Evolutionary conservation across 148 eudicot genomes (phyloP).

Genomic region (Amaranthus hypochondriacus): DNA sequence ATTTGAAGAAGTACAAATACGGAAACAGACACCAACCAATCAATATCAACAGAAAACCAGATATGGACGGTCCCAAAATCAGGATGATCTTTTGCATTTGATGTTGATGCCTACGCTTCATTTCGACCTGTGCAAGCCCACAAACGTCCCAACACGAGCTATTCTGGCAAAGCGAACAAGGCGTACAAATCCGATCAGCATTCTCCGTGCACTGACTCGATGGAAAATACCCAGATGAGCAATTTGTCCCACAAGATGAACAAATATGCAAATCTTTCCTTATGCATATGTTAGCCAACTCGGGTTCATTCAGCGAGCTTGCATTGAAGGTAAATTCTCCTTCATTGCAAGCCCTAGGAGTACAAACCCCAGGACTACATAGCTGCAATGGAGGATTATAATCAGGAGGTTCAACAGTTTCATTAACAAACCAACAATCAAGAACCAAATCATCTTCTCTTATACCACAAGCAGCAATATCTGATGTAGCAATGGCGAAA

Average conservation of each 20-base stretch:
- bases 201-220: conserved; percentile 62
- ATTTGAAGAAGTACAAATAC: conserved; percentile 40
- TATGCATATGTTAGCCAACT: conserved; percentile 61
- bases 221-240: conserved; percentile 65
- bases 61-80: conserved; percentile 57
- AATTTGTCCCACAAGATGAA: conserved; percentile 69
- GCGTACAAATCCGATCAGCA: conserved; percentile 75
- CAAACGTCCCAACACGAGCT: conserved; percentile 79
- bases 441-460: conserved; percentile 81
- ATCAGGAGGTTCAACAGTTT: conserved; percentile 16
- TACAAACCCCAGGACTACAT: conserved; percentile 85
- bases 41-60: conserved; percentile 54
- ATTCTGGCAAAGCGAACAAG: conserved; percentile 88
- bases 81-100: conserved; percentile 50
- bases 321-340: conserved; percentile 73
- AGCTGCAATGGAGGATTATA: conserved; percentile 88
- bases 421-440: conserved; percentile 74
- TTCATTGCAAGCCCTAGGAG: conserved; percentile 40
- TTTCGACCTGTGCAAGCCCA: conserved; percentile 39
- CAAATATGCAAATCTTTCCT: conserved; percentile 68
- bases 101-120: conserved; percentile 37
- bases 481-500: conserved; percentile 62
- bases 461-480: conserved; percentile 64
- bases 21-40: conserved; percentile 65
- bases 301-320: conserved; percentile 61